Conservation (phyloP, 768 basidiomycete genomes). For the Pluteus cervinus region DNA sequence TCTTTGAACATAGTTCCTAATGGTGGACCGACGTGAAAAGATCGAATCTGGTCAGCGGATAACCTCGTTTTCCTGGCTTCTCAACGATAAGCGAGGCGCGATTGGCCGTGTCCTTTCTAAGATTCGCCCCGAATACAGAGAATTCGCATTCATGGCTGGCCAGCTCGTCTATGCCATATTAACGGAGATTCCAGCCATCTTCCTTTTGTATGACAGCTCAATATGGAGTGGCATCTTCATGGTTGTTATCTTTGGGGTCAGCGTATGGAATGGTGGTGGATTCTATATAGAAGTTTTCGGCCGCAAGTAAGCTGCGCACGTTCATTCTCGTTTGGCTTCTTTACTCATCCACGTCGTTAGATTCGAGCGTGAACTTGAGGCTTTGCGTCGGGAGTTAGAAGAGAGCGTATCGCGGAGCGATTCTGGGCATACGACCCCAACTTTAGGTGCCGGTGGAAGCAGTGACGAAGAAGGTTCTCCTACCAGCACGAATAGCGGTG, state of each 20-base stretch:
- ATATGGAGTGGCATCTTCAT: slow-evolving; percentile 76
- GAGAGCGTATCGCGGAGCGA: slow-evolving; percentile 46
- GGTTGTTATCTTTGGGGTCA: slow-evolving; percentile 74
- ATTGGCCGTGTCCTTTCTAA: slow-evolving; percentile 70
- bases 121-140: slow-evolving; percentile 57
- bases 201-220: slow-evolving; percentile 74
- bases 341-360: slow-evolving; percentile 30
- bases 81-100: slow-evolving; percentile 81
- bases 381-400: slow-evolving; percentile 84
- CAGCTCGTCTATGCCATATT: slow-evolving; percentile 84
- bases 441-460: too few species aligned
- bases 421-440: slow-evolving; percentile 44
- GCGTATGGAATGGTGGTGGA: slow-evolving; percentile 94
- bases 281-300: slow-evolving; percentile 98
- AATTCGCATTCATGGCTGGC: slow-evolving; percentile 74
- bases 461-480: too few species aligned
- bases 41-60: slow-evolving; percentile 88
- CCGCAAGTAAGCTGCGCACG: slow-evolving; percentile 65
- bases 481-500: too few species aligned
- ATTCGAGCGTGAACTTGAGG: slow-evolving; percentile 90
- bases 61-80: slow-evolving; percentile 83
- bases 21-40: slow-evolving; percentile 83
- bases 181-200: slow-evolving; percentile 83
- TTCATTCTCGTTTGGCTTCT: slow-evolving; percentile 6
- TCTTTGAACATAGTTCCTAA: slow-evolving; percentile 55